Conservation (phyloP, 2,329 filamentous ascomycete genomes). For the Xylaria sp. region DNA sequence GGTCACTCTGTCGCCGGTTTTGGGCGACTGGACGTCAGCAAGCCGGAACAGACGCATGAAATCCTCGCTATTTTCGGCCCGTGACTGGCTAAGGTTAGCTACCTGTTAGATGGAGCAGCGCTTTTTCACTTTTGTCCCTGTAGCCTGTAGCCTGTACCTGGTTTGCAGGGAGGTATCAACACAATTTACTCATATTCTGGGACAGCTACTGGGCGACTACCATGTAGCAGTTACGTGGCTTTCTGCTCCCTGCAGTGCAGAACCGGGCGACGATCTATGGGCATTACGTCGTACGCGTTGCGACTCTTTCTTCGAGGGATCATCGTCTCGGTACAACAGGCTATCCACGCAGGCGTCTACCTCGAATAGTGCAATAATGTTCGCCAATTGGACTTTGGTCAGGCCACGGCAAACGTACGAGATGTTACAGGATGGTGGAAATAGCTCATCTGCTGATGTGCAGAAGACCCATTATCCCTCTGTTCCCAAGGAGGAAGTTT, state of each 20-base stretch:
- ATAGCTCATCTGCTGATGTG: conserved; percentile 17
- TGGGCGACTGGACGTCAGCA: neutral
- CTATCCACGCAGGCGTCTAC: neutral
- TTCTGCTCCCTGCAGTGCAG: conserved; percentile 7
- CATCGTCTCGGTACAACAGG: neutral
- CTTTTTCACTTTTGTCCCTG: neutral
- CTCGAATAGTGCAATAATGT: neutral
- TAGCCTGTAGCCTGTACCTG: no score
- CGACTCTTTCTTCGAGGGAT: conserved; percentile 7
- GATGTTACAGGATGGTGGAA: conserved; percentile 1
- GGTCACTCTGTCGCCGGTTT: neutral
- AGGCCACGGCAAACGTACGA: conserved; percentile 18
- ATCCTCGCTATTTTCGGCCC: conserved; percentile 10
- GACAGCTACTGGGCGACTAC: neutral
- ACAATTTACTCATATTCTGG: no score
- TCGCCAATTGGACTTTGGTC: neutral
- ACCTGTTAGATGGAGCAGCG: neutral
- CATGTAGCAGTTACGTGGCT: conserved; percentile 9
- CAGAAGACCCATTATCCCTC: conserved; percentile 3
- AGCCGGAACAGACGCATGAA: conserved; percentile 9
- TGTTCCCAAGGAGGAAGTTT: neutral
- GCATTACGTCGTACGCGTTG: conserved; percentile 13
- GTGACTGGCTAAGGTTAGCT: neutral
- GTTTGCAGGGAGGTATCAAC: no score
- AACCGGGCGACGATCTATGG: neutral